Evolutionary conservation across 148 eudicot genomes (phyloP).

Genomic region (Rhododendron griersonianum): DNA sequence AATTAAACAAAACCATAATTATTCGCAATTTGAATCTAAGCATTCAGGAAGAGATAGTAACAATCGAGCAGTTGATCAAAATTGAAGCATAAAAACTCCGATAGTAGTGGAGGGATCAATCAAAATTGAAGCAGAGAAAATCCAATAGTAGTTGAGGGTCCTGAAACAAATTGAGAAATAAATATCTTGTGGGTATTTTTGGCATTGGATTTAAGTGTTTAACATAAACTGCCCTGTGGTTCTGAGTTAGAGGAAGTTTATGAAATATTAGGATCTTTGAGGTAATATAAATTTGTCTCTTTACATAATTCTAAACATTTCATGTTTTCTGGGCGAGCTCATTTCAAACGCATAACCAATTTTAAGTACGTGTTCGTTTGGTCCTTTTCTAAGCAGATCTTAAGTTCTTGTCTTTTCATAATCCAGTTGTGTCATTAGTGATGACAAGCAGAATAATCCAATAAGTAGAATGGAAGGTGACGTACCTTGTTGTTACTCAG

Average conservation of each 20-base stretch:
- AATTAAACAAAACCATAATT: not conserved
- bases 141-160: not conserved
- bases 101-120: not conserved
- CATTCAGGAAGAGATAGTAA: not conserved
- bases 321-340: not conserved
- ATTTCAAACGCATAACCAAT: not conserved
- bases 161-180: not conserved
- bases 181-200: not conserved
- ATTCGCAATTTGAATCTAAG: not conserved
- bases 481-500: not conserved
- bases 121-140: not conserved
- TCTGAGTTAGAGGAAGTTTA: not conserved
- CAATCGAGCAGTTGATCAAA: not conserved
- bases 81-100: not conserved
- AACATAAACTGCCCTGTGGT: not conserved
- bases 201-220: not conserved
- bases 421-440: not conserved
- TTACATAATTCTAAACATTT: not conserved
- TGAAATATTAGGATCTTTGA: not conserved
- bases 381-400: not conserved
- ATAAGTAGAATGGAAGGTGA: not conserved
- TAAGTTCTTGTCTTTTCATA: not conserved
- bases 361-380: not conserved
- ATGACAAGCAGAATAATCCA: not conserved
- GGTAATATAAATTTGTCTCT: not conserved